A percentile compares a stretch with the other conserved stretches of the same genome.
Evolutionary conservation across 2,329 filamentous ascomycete genomes (phyloP).

Genomic region (Penicillium sp.): DNA sequence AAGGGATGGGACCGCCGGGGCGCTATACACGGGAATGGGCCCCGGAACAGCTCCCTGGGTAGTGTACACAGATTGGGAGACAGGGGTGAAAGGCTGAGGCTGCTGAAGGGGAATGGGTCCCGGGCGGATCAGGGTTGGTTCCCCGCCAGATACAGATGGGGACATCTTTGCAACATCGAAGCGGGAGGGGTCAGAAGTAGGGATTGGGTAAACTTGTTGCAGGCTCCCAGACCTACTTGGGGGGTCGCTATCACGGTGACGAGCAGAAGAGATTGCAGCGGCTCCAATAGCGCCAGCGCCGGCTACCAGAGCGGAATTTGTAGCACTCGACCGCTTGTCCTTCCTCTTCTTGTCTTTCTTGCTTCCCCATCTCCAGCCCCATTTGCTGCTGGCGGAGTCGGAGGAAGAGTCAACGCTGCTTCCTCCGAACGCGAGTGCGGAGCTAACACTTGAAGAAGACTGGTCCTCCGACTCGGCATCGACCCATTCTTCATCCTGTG

Average conservation of each 20-base stretch:
- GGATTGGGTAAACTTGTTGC: constrained; percentile 64
- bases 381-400: constrained; percentile 57
- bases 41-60: constrained; percentile 38
- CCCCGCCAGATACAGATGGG: constrained; percentile 23
- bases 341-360: constrained; percentile 45
- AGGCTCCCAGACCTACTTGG: constrained; percentile 48
- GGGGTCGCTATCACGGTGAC: constrained; percentile 32
- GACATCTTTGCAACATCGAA: constrained; percentile 55
- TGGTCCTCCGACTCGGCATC: constrained; percentile 55
- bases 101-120: constrained; percentile 74
- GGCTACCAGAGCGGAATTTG: constrained; percentile 39
- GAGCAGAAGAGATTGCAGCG: constrained; percentile 42
- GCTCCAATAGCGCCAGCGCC: constrained; percentile 46
- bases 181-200: constrained; percentile 63
- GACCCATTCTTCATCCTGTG: constrained; percentile 57
- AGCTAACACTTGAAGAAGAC: constrained; percentile 54
- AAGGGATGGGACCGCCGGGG: constrained; percentile 43
- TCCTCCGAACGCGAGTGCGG: constrained; percentile 62
- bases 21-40: constrained; percentile 41
- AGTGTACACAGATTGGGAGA: constrained; percentile 67
- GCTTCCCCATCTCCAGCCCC: constrained; percentile 62
- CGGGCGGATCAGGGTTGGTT: constrained; percentile 48
- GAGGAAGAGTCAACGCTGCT: constrained; percentile 56
- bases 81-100: constrained; percentile 74
- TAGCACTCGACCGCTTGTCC: constrained; percentile 30